These are phyloP conservation scores for Diaporthe amygdali DNA, from an alignment of 2,329 filamentous ascomycete species.

Conservation along the genomic window DNA sequence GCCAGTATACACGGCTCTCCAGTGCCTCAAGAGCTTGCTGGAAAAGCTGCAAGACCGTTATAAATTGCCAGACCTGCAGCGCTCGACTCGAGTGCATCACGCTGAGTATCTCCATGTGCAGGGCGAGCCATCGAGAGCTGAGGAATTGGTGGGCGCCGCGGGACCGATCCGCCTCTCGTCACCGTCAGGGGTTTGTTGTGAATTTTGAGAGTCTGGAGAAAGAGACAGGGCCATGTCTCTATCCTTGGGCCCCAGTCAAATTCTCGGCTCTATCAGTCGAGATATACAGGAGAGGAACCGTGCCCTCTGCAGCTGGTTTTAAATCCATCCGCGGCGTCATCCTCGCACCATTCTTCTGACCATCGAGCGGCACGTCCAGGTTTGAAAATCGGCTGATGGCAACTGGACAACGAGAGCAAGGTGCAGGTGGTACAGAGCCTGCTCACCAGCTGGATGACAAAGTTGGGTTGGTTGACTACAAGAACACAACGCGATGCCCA, in stretches of 20 bases:
- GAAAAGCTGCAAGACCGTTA: neutral
- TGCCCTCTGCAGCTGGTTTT: neutral
- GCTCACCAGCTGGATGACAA: neutral
- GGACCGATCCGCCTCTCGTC: neutral
- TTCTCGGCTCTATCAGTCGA: neutral
- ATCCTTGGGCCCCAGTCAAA: neutral
- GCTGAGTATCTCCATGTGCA: neutral
- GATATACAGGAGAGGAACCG: neutral
- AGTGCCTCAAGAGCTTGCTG: neutral
- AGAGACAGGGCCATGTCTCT: neutral
- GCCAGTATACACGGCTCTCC: neutral
- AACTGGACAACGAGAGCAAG: neutral
- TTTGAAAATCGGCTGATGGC: neutral
- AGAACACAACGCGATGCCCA: neutral
- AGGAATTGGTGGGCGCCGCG: neutral
- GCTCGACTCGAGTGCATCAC: neutral
- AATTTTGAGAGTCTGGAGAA: neutral
- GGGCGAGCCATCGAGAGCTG: neutral
- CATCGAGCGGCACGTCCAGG: neutral
- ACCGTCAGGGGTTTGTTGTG: neutral
- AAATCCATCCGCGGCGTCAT: neutral
- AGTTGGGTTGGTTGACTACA: neutral
- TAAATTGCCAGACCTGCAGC: neutral
- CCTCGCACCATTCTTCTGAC: neutral
- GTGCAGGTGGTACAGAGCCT: neutral